Evolutionary conservation across 169 alveolate species (phyloP).

Genomic region (Plasmodium malariae): DNA sequence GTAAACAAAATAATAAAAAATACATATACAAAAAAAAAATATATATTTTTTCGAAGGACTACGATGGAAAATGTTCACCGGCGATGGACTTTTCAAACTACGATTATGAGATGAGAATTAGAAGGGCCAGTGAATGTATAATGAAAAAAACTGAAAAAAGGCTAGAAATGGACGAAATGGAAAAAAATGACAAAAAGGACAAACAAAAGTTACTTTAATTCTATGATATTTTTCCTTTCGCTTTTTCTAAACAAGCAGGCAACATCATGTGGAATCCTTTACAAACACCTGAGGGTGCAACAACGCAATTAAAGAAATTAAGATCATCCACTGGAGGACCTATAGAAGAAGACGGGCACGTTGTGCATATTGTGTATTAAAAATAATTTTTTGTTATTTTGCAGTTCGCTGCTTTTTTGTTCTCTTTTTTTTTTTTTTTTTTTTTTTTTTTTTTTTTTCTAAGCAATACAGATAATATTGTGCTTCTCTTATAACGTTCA

Average conservation of each 20-base stretch:
- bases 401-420: no score
- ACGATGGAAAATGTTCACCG: constrained; percentile 84
- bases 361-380: constrained; percentile 15
- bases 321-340: constrained; percentile 40
- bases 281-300: not conserved
- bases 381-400: constrained; percentile 45
- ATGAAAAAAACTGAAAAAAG: not conserved
- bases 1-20: not conserved
- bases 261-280: constrained; percentile 34
- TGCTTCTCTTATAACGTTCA: no score
- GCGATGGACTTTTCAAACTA: constrained; percentile 79
- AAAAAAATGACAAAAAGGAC: not conserved
- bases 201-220: no score
- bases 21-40: not conserved
- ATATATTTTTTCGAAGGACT: constrained; percentile 65
- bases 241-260: constrained; percentile 16
- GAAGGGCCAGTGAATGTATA: constrained; percentile 79
- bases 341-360: constrained; percentile 62
- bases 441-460: not conserved
- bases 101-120: constrained; percentile 61
- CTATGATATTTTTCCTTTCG: no score
- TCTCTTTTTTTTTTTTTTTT: not conserved
- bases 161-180: not conserved
- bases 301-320: not conserved
- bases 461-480: not conserved